Percentiles rank a stretch among this genome's conserved stretches.
Conservation (phyloP, 257 asterid species). For the Solanum chilense region DNA sequence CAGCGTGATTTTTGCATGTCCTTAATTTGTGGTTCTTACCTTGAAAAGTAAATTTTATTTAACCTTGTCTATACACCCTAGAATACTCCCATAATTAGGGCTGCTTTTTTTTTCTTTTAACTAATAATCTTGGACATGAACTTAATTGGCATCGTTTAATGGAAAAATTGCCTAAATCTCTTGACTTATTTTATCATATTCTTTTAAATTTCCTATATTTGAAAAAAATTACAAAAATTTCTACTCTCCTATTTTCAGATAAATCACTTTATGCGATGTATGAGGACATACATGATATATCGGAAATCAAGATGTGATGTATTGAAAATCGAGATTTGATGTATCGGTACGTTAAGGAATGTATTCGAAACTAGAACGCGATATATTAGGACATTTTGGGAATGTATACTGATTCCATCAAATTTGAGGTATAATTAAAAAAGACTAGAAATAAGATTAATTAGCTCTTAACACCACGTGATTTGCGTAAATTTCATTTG, state of each 20-base stretch:
- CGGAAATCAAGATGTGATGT: too few species aligned
- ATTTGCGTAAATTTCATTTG: neutral
- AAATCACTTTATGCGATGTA: too few species aligned
- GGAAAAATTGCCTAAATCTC: neutral
- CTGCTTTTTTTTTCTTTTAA: too few species aligned
- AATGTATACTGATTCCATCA: neutral
- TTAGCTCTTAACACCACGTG: rapidly evolving
- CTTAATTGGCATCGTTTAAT: neutral
- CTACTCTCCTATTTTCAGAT: too few species aligned
- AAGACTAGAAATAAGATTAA: too few species aligned
- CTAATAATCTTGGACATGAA: neutral
- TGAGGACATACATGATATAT: too few species aligned
- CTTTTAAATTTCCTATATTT: too few species aligned
- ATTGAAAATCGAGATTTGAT: too few species aligned
- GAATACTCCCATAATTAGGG: neutral
- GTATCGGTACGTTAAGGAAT: neutral
- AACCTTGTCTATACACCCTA: neutral
- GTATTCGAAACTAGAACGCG: neutral
- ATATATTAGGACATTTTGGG: too few species aligned
- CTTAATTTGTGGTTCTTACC: neutral
- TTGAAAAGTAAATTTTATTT: neutral
- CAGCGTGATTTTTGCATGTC: neutral
- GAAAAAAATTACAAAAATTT: too few species aligned
- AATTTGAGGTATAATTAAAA: neutral
- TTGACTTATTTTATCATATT: too few species aligned